phyloP scores from a whole-genome alignment of 768 basidiomycete species.

The Amanita fuliginea region DNA sequence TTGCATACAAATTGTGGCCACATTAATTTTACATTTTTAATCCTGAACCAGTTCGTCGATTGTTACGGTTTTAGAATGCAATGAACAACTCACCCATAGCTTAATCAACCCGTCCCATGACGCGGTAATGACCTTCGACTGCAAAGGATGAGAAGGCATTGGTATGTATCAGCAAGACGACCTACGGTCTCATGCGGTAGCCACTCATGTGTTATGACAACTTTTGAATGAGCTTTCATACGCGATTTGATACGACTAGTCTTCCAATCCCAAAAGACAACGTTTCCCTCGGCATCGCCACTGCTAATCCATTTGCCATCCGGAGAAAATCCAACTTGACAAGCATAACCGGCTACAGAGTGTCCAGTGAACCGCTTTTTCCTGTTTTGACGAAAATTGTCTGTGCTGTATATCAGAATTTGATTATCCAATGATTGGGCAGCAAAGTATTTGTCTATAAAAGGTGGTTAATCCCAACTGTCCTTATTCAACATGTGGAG shows the following conservation, averaged over 20 bases:
- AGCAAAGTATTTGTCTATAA: conserved; percentile 84
- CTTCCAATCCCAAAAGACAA: conserved; percentile 99
- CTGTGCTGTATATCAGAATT: conserved; percentile 93
- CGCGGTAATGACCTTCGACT: conserved; percentile 96
- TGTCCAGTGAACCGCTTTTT: conserved; percentile 99
- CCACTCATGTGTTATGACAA: conserved; percentile 98
- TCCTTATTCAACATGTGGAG: conserved; percentile 1
- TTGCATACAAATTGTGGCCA: conserved; percentile 1
- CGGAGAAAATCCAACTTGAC: conserved; percentile 93
- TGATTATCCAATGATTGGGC: conserved; percentile 98
- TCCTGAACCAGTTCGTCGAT: conserved; percentile 21
- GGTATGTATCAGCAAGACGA: conserved; percentile 24
- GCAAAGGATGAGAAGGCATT: conserved; percentile 26
- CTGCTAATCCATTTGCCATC: conserved; percentile 98
- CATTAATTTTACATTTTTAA: conserved; percentile 16
- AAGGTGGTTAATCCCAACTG: conserved; percentile 4
- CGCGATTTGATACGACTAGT: conserved; percentile 92
- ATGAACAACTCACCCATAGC: conserved; percentile 69
- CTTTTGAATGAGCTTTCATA: conserved; percentile 83
- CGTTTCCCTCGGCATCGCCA: conserved; percentile 89
- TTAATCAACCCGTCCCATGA: conserved; percentile 99
- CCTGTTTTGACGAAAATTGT: conserved; percentile 96
- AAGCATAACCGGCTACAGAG: conserved; percentile 94
- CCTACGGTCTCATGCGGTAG: conserved; percentile 92
- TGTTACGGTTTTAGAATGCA: conserved; percentile 3